Conservation (phyloP, 1,284 basidiomycete genomes). For the Cutaneotrichosporon cutaneum region DNA sequence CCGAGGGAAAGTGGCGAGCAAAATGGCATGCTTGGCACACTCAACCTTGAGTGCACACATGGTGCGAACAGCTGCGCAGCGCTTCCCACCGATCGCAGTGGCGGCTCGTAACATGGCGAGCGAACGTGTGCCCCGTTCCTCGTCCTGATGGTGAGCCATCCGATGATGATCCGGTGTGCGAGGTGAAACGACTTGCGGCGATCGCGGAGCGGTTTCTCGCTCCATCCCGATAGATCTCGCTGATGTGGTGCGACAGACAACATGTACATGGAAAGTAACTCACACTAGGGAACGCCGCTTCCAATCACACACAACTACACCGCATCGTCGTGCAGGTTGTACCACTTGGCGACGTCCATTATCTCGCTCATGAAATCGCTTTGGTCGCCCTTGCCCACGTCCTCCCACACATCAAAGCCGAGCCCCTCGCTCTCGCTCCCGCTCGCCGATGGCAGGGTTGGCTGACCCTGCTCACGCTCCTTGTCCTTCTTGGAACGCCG, state of each 20-base stretch:
- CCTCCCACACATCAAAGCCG: background rate
- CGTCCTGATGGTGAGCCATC: background rate
- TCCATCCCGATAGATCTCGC: background rate
- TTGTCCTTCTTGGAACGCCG: slow-evolving; percentile 1
- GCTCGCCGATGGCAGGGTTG: background rate
- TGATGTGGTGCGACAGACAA: background rate
- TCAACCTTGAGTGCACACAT: background rate
- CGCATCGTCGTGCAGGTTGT: background rate
- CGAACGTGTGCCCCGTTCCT: background rate
- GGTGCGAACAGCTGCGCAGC: background rate
- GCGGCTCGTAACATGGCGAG: background rate
- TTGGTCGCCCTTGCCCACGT: background rate
- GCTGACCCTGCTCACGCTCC: background rate
- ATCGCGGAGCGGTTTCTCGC: background rate
- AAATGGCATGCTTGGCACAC: background rate
- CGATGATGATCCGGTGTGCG: background rate
- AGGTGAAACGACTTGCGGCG: background rate
- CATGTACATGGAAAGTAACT: background rate
- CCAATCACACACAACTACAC: slow-evolving; percentile 1
- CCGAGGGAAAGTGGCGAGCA: background rate
- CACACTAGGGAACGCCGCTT: background rate
- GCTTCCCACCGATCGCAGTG: background rate
- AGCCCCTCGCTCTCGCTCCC: background rate
- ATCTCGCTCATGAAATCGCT: background rate
- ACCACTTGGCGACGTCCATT: slow-evolving; percentile 2